Evolutionary conservation across 805 yeast species (phyloP), one percentile per base, ranked within the genome.

Genomic region (Zygosaccharomyces kombuchaensis): DNA sequence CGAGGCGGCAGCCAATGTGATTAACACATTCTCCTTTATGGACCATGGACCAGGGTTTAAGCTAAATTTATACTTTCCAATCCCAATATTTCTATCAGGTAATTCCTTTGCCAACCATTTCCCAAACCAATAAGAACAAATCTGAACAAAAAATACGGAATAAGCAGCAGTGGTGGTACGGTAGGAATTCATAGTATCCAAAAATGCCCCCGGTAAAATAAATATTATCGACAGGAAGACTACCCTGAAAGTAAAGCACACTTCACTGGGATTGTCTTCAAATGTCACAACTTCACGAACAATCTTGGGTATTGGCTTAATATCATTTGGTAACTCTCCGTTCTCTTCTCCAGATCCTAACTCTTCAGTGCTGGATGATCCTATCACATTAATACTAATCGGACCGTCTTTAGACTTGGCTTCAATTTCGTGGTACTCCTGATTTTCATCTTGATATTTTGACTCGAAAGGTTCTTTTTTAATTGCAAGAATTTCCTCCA

Each of bases 1-100:
- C 29, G n/a, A 75, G 22, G 74, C 75, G 2, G 80, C 80, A 73
- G 40, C 40, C 4, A 36, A 29, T 1, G 40, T n/a, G 30, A 78
- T 69, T 65, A 81, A 46, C 27, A 77, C 73, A 7, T 80, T 70
- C 53, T 77, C 81, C 47, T 76, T 76, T 35, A 77, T 70, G 4
- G 77, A 62, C 80, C 80, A 77, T 0, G 81, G 80, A 2, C 79
- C 76, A 0, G 82, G 81, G 47, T 77, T 76, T 41, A 74, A 53
- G n/a, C 25, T 41, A 25, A 41, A 41, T 22, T 43, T 64, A 63
- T 50, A 74, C 68, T 25, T 50, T 48, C 40, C 57, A 53, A 9
- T 43, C 17, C 49, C 43, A 5, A 66, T n/a, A n/a, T n/a, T n/a
- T n/a, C n/a, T n/a, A n/a, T n/a, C n/a, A n/a, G n/a, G n/a, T n/a